phyloP scores from a whole-genome alignment of 2,329 filamentous ascomycete genomes.

The Cladophialophora chaetospira region DNA sequence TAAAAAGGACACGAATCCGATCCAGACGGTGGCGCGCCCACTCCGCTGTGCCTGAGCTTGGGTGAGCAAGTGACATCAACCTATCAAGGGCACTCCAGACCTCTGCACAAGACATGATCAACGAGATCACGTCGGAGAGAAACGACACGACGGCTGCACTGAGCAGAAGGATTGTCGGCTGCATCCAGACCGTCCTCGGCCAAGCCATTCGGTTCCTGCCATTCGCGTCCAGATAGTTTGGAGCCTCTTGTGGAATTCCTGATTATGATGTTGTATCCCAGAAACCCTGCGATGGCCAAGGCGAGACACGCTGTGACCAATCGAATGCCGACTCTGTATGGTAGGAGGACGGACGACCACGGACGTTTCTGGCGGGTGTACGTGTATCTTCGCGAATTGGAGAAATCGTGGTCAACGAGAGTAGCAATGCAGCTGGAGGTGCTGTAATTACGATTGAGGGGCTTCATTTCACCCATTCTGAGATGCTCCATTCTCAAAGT shows the following conservation, averaged over 20 bases:
- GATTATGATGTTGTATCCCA: slow-evolving; percentile 6
- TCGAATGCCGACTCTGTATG: slow-evolving; percentile 4
- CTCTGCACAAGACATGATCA: slow-evolving; percentile 7
- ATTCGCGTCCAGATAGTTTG: background rate
- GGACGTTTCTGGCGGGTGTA: background rate
- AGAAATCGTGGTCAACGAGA: background rate
- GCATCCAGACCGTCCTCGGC: slow-evolving; percentile 2
- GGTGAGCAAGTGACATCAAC: background rate
- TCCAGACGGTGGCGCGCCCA: background rate
- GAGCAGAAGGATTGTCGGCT: slow-evolving; percentile 4
- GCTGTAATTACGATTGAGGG: background rate
- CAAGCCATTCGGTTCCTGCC: slow-evolving; percentile 2
- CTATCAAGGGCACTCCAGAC: background rate
- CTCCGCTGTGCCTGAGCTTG: background rate
- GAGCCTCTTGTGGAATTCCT: slow-evolving; percentile 4
- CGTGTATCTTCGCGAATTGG: background rate
- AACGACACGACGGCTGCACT: background rate
- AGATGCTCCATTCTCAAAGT: background rate
- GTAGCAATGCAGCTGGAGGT: background rate
- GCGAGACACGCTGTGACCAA: background rate
- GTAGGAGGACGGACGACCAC: background rate
- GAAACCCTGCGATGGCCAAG: background rate
- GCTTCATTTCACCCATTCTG: background rate
- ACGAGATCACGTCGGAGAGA: slow-evolving; percentile 1
- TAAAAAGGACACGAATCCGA: background rate